Evolutionary conservation across 768 basidiomycete genomes (phyloP).

Genomic region (Boletus reticulatus): DNA sequence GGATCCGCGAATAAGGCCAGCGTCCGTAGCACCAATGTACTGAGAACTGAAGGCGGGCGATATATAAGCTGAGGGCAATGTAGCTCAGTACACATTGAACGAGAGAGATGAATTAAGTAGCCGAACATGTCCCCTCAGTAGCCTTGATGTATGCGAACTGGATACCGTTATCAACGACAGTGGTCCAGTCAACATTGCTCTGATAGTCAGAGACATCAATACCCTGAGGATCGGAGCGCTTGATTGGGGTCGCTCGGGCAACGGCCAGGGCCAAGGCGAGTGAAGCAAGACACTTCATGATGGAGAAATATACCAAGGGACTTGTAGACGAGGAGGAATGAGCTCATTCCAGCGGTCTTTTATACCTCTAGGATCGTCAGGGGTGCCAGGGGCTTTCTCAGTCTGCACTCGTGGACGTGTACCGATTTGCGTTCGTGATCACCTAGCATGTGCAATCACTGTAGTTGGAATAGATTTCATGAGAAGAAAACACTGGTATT

Average conservation of each 20-base stretch:
- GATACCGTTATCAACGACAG: conserved; percentile 50
- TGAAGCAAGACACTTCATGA: conserved; percentile 21
- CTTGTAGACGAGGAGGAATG: background rate
- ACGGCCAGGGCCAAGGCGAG: conserved; percentile 17
- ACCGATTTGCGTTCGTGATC: conserved; percentile 3
- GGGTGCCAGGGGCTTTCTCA: background rate
- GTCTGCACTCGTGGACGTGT: background rate
- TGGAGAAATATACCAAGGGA: background rate
- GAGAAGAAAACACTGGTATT: background rate
- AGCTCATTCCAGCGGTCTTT: conserved; percentile 1
- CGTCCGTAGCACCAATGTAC: conserved; percentile 55
- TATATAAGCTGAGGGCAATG: conserved; percentile 15
- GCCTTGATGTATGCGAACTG: conserved; percentile 66
- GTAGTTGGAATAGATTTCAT: conserved; percentile 2
- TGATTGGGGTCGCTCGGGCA: conserved; percentile 13
- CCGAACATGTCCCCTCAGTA: conserved; percentile 56
- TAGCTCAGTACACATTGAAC: background rate
- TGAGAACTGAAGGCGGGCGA: conserved; percentile 41
- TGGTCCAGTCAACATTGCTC: conserved; percentile 47
- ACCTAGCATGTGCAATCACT: conserved; percentile 13
- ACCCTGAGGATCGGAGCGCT: conserved; percentile 43
- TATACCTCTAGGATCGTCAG: background rate
- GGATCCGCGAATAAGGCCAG: conserved; percentile 54
- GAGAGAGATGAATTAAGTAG: background rate
- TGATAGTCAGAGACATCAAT: conserved; percentile 59